Evolutionary conservation across 2,329 filamentous ascomycete species (phyloP), one percentile per base, ranked within the genome.

Genomic region (Graphium sp.): DNA sequence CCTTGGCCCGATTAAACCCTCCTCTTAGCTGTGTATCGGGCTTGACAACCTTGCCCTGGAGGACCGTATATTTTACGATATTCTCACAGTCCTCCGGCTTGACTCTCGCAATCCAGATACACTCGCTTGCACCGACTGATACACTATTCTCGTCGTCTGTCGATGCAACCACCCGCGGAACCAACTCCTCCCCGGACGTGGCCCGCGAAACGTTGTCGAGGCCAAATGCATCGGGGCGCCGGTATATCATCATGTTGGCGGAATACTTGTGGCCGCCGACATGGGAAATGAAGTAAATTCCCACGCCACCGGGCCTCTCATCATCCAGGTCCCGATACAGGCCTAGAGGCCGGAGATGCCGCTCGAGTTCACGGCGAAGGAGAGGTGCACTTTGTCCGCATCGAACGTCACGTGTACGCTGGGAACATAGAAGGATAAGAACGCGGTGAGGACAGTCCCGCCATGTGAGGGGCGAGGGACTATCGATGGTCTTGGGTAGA

Each of bases 211-310:
- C 59, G 12, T 12, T 31, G 32, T 70, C 66, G 23, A 66, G 40
- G 1, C 64, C 66, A 42, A 69, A 72, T 1, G 66, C 59, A 40
- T 71, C 58, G 6, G 57, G 60, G 30, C 66, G 64, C 7, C 89
- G 68, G 50, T 98, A 95, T 2, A 98, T 62, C 59, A 98, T 80
- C 41, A 95, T 72, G 43, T 98, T 98, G 17, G 89, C 89, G 26
- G 76, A 74, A 55, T 92, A 95, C 57, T 94, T 94, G 59, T 98
- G 89, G 1, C 89, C 89, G 17, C 89, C 89, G 3, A 94, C 84
- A 46, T 98, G 89, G 39, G 74, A 87, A 45, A 95, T 91, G 47
- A 94, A 95, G 55, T 93, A 93, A 38, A 98, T 81, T 1, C 83
- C 87, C 5, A 94, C 87, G 9, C 89, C 89, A 8, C 87, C 87